Base-by-base conservation (phyloP, 208 protist species). In the Zelonia costaricensis region DNA sequence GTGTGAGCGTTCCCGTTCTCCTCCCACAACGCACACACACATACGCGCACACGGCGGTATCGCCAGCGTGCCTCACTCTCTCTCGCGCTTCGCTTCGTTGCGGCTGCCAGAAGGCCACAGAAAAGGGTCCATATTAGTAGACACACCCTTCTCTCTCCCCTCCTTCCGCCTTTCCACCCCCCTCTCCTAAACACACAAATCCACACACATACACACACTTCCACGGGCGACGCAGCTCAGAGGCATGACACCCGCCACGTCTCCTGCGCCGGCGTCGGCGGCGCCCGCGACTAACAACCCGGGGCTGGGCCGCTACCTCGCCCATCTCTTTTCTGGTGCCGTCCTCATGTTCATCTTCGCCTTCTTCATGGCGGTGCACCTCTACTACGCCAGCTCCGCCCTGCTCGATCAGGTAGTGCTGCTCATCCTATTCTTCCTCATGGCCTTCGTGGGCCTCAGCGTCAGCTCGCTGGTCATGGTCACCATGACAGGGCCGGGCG, bases 351-450 rank as follows among this genome's bases (percentile, higher is more conserved):
- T n/a, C 4, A 7, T 73, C 36, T 1, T 73, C 16, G 4, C 42
- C 30, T 45, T 48, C 23, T 66, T 73, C 23, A 49, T 40, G 52
- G 43, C 15, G 12, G 66, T 73, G 38, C 58, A 74, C 31, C 39
- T 67, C 55, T 74, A 65, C 46, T 59, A 74, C 35, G 13, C 58
- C 39, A 67, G 39, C 43, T 42, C 56, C 53, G 56, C 62, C n/a
- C 39, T 73, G 46, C 27, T 62, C 3, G 56, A 68, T 36, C 2
- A 56, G 30, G 23, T 72, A 6, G 46, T 47, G 15, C 27, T 48
- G 8, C 43, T 65, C 31, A 43, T 76, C 16, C 45, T 73, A 28
- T 57, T 69, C 22, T 9, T 54, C 22, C 62, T 65, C 23, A 22
- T 74, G 15, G 54, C 58, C 39, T 68, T 61, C 22, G 49, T 64